Evolutionary conservation across 2,329 filamentous ascomycete species (phyloP), one percentile per base, ranked within the genome.

Genomic region (Purpureocillium takamizusanense): DNA sequence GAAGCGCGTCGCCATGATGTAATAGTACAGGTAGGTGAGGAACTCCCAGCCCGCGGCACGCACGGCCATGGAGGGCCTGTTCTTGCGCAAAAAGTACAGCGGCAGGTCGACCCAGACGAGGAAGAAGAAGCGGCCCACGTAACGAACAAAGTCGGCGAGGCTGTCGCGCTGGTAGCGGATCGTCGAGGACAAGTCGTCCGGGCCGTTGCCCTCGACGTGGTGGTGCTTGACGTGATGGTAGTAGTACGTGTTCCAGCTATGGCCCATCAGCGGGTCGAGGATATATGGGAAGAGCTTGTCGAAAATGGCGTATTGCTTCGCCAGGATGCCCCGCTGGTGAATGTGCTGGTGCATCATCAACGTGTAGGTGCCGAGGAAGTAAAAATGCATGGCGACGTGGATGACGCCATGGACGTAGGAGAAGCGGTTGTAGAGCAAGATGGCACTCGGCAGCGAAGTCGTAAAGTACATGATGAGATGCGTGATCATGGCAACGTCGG

Each of bases 201-300:
- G 83, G 0, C 85, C 85, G 50, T 90, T 90, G 44, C 78, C 81
- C 60, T 89, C 85, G 39, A 89, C 78, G 47, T 90, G 85, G 53
- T 90, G 85, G 53, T 88, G 83, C 65, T 90, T 90, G 53, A 89
- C 83, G 51, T 90, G 85, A 54, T 90, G 85, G 53, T 87, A 89
- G 56, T 74, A 90, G 62, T 90, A 90, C 2, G 80, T 81, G 61
- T 90, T 86, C 83, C 83, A 88, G 0, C 84, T 88, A 52, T 90
- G 85, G 10, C 85, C 85, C 74, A 87, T 83, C 40, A 90, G 60
- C 0, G 84, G 84, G 48, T 88, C 82, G 10, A 77, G 65, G 31
- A 89, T 57, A 53, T 87, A 90, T 0, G 85, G 85, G 48, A 88
- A 89, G 2, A 70, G 37, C 6, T 60, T 54, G 51, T 90, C 85